Evolutionary conservation across 768 basidiomycete genomes (phyloP).

Genomic region (Trametes cubensis): DNA sequence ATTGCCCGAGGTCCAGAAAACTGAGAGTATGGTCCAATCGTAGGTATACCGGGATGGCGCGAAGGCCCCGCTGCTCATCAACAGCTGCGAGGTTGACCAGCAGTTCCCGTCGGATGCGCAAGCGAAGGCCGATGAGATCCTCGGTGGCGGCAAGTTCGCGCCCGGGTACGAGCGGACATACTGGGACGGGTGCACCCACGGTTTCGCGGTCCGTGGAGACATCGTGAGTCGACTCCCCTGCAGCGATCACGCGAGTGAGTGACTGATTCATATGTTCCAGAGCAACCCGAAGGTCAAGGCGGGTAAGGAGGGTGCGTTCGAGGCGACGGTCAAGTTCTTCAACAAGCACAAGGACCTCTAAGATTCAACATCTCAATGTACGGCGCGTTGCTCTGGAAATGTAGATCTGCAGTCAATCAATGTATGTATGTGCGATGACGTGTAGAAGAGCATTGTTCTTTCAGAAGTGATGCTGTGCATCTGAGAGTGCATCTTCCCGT

Average conservation of each 20-base stretch:
- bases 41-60: conserved; percentile 39
- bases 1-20: neutral
- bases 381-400: too few relatives aligned
- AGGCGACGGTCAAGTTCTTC: conserved; percentile 40
- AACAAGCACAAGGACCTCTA: conserved; percentile 32
- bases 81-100: conserved; percentile 41
- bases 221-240: conserved; percentile 20
- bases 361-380: too few relatives aligned
- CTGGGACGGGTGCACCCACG: conserved; percentile 35
- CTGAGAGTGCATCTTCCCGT: too few relatives aligned
- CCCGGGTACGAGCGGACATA: conserved; percentile 42
- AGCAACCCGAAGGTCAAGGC: conserved; percentile 24
- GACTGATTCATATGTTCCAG: neutral
- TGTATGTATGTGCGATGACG: too few relatives aligned
- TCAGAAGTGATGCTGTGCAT: too few relatives aligned
- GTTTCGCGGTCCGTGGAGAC: conserved; percentile 46
- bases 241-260: neutral
- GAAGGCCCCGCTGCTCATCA: conserved; percentile 46
- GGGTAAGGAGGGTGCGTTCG: conserved; percentile 46
- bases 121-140: conserved; percentile 39
- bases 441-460: too few relatives aligned
- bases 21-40: neutral
- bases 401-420: too few relatives aligned
- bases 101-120: conserved; percentile 39
- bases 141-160: conserved; percentile 40